phyloP scores from a whole-genome alignment of 306 rosid genomes.

The Sicyos baderoa region DNA sequence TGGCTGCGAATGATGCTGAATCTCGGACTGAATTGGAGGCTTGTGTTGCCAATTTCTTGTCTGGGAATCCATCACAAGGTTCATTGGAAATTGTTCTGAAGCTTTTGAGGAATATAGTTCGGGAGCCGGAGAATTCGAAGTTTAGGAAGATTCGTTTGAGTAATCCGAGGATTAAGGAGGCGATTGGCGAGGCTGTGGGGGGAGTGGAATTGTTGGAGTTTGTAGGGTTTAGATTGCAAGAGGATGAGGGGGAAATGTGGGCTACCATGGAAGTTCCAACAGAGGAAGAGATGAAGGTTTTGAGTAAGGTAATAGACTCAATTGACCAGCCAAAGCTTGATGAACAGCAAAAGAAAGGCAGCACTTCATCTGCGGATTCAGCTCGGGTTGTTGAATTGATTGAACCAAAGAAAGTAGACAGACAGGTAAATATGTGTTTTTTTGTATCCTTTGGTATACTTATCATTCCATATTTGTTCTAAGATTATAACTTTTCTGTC shows the following conservation, averaged over 20 bases:
- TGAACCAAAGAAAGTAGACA: slow-evolving; percentile 54
- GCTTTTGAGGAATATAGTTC: slow-evolving; percentile 56
- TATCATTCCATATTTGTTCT: not conserved
- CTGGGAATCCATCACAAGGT: slow-evolving; percentile 56
- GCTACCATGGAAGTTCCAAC: slow-evolving; percentile 63
- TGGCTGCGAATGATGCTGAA: slow-evolving; percentile 19
- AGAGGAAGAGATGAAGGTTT: slow-evolving; percentile 32
- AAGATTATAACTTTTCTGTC: not conserved
- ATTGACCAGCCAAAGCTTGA: slow-evolving; percentile 44
- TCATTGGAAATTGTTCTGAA: slow-evolving; percentile 63
- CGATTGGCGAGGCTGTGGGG: slow-evolving; percentile 57
- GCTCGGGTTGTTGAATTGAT: slow-evolving; percentile 23
- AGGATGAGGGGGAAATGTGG: slow-evolving; percentile 88
- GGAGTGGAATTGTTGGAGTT: slow-evolving; percentile 72
- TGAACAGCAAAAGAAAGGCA: slow-evolving; percentile 31
- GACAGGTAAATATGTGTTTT: slow-evolving; percentile 46
- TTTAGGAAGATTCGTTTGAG: slow-evolving; percentile 73
- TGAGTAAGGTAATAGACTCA: slow-evolving; percentile 37
- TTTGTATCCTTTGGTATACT: not conserved
- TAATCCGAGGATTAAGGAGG: slow-evolving; percentile 75
- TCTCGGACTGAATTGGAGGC: slow-evolving; percentile 42
- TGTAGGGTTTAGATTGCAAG: slow-evolving; percentile 57
- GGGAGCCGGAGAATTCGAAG: slow-evolving; percentile 78
- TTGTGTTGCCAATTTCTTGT: slow-evolving; percentile 42
- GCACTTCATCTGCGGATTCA: slow-evolving; percentile 20